phyloP scores from a whole-genome alignment of 805 yeast genomes.

The Groenewaldozyma tartarivorans region DNA sequence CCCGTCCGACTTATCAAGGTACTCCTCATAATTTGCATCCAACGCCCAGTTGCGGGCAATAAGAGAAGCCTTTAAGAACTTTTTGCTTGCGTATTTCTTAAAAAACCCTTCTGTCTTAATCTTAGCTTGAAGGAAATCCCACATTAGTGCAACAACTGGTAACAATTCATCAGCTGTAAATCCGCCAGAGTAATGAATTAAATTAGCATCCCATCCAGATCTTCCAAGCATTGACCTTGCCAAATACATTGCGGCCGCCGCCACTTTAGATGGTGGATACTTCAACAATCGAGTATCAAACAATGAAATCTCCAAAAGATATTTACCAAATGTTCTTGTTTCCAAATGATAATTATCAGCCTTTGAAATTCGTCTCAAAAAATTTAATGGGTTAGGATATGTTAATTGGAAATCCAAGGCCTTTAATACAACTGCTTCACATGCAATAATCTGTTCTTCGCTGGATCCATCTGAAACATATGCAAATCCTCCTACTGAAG shows the following conservation, averaged over 20 bases:
- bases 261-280: slow-evolving; percentile 61
- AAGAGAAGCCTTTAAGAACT: slow-evolving; percentile 58
- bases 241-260: slow-evolving; percentile 84
- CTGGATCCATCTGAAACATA: slow-evolving; percentile 80
- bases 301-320: slow-evolving; percentile 65
- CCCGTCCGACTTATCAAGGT: neutral
- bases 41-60: slow-evolving; percentile 27
- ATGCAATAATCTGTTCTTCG: slow-evolving; percentile 71
- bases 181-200: slow-evolving; percentile 88
- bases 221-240: slow-evolving; percentile 65
- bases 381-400: slow-evolving; percentile 86
- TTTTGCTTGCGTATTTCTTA: slow-evolving; percentile 83
- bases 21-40: neutral
- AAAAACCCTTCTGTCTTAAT: slow-evolving; percentile 87
- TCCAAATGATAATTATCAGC: slow-evolving; percentile 85
- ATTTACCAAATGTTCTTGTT: slow-evolving; percentile 78
- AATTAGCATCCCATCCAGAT: slow-evolving; percentile 70
- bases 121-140: slow-evolving; percentile 66
- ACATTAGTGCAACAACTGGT: slow-evolving; percentile 63
- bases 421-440: slow-evolving; percentile 71
- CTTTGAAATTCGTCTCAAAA: slow-evolving; percentile 76
- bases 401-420: slow-evolving; percentile 65
- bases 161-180: slow-evolving; percentile 63
- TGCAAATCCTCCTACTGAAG: slow-evolving; percentile 76
- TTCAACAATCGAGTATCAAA: slow-evolving; percentile 71